phyloP scores from a whole-genome alignment of 805 yeast species.

The Saccharomyces paradoxus region DNA sequence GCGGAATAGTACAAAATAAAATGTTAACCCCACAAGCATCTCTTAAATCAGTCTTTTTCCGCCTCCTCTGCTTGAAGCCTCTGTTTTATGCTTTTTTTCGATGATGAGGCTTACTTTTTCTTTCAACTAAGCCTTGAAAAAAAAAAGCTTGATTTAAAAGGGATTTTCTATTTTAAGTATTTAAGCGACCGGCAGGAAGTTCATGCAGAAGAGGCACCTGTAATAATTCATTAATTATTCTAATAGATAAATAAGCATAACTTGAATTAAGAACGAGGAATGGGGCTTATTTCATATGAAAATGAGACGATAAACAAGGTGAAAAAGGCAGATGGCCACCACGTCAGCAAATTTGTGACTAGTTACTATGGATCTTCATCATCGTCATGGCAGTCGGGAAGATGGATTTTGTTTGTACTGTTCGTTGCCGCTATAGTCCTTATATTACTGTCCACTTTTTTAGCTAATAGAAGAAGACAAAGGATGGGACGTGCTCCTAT shows the following conservation, averaged over 20 bases:
- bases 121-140: neutral
- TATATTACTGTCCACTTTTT: conserved; percentile 42
- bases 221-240: neutral
- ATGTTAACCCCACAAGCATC: neutral
- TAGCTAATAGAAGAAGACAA: conserved; percentile 46
- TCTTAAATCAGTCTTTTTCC: neutral
- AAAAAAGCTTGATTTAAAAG: neutral
- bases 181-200: neutral
- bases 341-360: neutral
- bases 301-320: neutral
- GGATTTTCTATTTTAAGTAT: neutral
- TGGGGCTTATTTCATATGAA: neutral
- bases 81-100: neutral
- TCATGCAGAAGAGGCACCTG: conserved; percentile 3
- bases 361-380: conserved; percentile 7
- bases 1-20: conserved; percentile 12
- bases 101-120: neutral
- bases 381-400: conserved; percentile 33
- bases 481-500: conserved; percentile 46
- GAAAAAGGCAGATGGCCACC: neutral
- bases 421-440: conserved; percentile 42
- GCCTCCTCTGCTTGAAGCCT: neutral
- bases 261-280: neutral
- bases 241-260: neutral
- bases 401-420: conserved; percentile 62